These are phyloP conservation scores for Platanthera guangdongensis DNA, from an alignment of 106 monocot species.

Conservation along the genomic window DNA sequence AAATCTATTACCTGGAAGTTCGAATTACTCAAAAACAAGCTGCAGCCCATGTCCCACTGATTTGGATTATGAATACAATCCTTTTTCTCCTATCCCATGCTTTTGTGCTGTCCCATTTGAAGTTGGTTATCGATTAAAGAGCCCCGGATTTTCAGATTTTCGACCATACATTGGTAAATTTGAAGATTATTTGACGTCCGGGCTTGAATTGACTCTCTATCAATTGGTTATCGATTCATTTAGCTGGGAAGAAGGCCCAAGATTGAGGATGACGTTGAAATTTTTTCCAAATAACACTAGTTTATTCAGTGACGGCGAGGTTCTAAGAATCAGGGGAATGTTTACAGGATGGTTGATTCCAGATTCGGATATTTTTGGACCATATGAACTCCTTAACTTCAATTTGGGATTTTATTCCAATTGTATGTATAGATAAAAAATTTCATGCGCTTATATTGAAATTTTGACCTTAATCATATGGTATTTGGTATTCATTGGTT, in stretches of 20 bases:
- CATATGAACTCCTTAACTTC: constrained; percentile 84
- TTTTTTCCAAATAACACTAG: constrained; percentile 46
- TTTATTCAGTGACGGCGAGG: constrained; percentile 55
- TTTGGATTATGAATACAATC: constrained; percentile 43
- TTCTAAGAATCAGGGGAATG: constrained; percentile 45
- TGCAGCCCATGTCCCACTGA: constrained; percentile 46
- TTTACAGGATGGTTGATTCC: constrained; percentile 80
- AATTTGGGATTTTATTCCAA: constrained; percentile 49
- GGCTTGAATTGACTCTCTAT: constrained; percentile 38
- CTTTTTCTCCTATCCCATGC: constrained; percentile 35
- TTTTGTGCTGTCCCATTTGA: constrained; percentile 60
- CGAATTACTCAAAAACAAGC: constrained; percentile 8
- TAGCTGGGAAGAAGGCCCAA: constrained; percentile 92
- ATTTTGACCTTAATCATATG: background rate
- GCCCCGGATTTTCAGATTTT: constrained; percentile 86
- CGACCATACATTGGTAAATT: constrained; percentile 43
- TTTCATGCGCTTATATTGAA: background rate
- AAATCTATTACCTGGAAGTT: constrained; percentile 20
- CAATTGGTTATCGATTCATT: constrained; percentile 59
- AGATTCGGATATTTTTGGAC: constrained; percentile 84
- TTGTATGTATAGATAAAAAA: constrained; percentile 26
- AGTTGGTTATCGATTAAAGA: constrained; percentile 93
- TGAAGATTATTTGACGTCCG: constrained; percentile 50
- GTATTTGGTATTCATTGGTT: background rate
- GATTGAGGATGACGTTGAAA: constrained; percentile 74